Base-by-base conservation (phyloP, 176 grass and related monocot genomes). In the Miscanthus lutarioriparius region DNA sequence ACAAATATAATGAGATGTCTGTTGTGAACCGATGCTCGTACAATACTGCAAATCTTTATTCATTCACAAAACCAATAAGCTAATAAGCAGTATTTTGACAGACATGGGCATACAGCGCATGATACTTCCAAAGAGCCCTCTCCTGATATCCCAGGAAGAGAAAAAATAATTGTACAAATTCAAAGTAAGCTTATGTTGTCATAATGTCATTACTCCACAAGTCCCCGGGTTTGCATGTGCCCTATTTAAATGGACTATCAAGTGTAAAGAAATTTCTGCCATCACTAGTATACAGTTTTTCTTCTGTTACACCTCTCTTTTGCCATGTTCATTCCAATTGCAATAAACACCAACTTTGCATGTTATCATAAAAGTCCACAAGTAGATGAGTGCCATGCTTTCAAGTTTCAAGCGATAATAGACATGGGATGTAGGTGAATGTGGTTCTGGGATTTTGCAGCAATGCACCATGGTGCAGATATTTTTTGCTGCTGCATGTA, bases 251-350 rank as follows among this genome's bases (percentile, higher is more conserved):
- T 74, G 10, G 45, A 65, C 19, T 20, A 4, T 80, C 51, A 58
- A 86, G 36, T 14, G 6, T 73, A 30, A 43, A 86, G 48, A 80
- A 74, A 19, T 37, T 44, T 41, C 51, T 20, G 14, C 44, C 6
- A 86, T 86, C 13, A 54, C 39, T 64, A 79, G 61, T 67, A 26
- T 43, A 67, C 41, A 79, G 27, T 28, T 33, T 71, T 6, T 20
- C 51, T 51, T 53, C 15, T 48, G 20, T 49, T 26, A 59, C 9
- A 27, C 27, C 16, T 20, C 6, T 16, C 32, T 69, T 40, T 64
- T 25, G 13, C 26, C 37, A 82, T 7, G 61, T 22, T 71, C 3
- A 83, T 11, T 47, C 3, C 12, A 56, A 56, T 56, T 56, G 19
- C 53, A 56, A 56, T 56, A 19, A 56, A 56, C 20, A 53, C 16